Evolutionary conservation across 352 stramenopile genomes (phyloP), one percentile per base, ranked within the genome.

Genomic region (Phytophthora megakarya): DNA sequence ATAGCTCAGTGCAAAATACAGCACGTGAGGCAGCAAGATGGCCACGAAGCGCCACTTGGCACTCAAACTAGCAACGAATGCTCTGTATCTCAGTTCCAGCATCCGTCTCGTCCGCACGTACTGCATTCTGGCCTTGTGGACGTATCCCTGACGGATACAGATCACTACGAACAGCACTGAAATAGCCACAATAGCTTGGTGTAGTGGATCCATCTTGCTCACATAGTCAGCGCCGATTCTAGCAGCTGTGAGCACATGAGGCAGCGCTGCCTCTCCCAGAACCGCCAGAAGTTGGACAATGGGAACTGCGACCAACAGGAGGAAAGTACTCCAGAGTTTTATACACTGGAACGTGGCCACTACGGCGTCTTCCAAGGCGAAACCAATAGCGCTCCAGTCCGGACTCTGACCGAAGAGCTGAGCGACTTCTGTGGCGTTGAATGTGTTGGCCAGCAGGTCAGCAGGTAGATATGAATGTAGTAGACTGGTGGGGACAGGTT

Each of bases 21-120:
- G 51, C 12, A 66, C 60, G 35, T 95, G 87, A 15, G 87, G 87
- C 40, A 95, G 38, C 9, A 85, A 59, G n/a, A 92, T 74, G 10
- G 80, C 86, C 0, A 71, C 67, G 8, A 81, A 21, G 4, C 85
- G 80, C 46, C 83, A 92, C 56, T 92, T 89, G 59, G 79, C 72
- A 55, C 70, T 89, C 15, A 95, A 69, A 54, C 84, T 92, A 10
- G 56, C 65, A 18, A 92, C 69, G 46, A 93, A 91, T n/a, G 65
- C 71, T 43, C 81, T 69, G 65, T 95, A 93, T 0, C 76, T 78
- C 19, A 87, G 67, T 25, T 84, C 72, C n/a, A 87, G 53, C 15
- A 76, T 59, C 9, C 80, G 63, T 11, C 78, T 75, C 21, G 89
- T 78, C 13, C 60, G 30, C 16, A 86, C 38, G 35, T 90, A 95